phyloP scores from a whole-genome alignment of 805 yeast genomes.

The Teunomyces lycoperdinae region DNA sequence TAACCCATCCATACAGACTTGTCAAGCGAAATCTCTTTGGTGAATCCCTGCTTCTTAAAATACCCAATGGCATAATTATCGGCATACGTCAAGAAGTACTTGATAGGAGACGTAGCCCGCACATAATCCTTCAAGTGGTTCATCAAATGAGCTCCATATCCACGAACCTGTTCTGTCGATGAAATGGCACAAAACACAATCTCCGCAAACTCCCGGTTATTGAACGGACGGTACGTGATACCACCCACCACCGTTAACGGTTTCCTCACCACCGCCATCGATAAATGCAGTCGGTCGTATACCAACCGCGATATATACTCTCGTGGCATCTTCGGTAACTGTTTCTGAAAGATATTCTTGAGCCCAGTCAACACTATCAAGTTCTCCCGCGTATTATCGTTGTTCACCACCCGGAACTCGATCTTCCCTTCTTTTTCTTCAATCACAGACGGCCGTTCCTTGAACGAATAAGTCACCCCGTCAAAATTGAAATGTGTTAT shows the following conservation, averaged over 20 bases:
- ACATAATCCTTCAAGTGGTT: slow-evolving; percentile 96
- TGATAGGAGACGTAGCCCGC: slow-evolving; percentile 77
- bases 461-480: slow-evolving; percentile 77
- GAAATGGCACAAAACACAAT: slow-evolving; percentile 98
- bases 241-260: slow-evolving; percentile 98
- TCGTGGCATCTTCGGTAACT: slow-evolving; percentile 97
- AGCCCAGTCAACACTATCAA: slow-evolving; percentile 91
- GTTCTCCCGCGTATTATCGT: slow-evolving; percentile 84
- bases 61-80: slow-evolving; percentile 99
- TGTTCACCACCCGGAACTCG: slow-evolving; percentile 94
- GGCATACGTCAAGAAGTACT: slow-evolving; percentile 90
- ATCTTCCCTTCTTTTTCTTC: slow-evolving; percentile 93
- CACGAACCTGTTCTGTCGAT: slow-evolving; percentile 95
- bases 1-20: slow-evolving; percentile 95
- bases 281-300: slow-evolving; percentile 89
- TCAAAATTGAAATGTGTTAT: slow-evolving; percentile 60
- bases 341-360: slow-evolving; percentile 94
- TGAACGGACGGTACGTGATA: slow-evolving; percentile 92
- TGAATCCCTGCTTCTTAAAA: slow-evolving; percentile 96
- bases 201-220: slow-evolving; percentile 88
- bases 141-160: slow-evolving; percentile 98
- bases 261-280: slow-evolving; percentile 93
- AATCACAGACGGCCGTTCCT: slow-evolving; percentile 89
- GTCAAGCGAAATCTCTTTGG: slow-evolving; percentile 88
- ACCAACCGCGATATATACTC: slow-evolving; percentile 94